phyloP scores from a whole-genome alignment of 1,284 basidiomycete species.

The Ustilago tritici region DNA sequence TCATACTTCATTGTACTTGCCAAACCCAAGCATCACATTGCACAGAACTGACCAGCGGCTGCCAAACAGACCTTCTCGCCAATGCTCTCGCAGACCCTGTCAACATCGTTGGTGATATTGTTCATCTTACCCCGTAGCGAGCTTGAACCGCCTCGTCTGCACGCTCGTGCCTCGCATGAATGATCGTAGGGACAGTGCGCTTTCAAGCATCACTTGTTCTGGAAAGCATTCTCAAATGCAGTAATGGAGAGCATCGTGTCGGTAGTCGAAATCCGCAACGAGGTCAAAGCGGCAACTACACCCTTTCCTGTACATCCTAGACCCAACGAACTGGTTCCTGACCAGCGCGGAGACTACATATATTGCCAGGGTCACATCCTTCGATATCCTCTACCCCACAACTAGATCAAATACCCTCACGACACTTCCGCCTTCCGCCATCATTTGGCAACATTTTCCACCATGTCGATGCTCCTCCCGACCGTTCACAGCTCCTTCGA shows the following conservation, averaged over 20 bases:
- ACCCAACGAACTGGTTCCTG: not conserved
- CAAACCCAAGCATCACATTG: slow-evolving; percentile 5
- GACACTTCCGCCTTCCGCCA: not conserved
- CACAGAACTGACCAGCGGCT: slow-evolving; percentile 11
- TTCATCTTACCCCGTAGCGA: not conserved
- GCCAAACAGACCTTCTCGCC: slow-evolving; percentile 1
- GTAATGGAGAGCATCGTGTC: not conserved
- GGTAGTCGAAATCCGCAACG: not conserved
- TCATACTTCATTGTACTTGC: not conserved
- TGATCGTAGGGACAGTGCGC: not conserved
- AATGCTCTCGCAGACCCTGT: not conserved
- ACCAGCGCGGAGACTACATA: slow-evolving; percentile 1
- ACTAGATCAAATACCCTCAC: not conserved
- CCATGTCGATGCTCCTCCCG: slow-evolving; percentile 34
- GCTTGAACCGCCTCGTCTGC: not conserved
- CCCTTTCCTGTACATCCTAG: not conserved
- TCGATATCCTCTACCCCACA: not conserved
- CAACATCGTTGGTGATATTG: not conserved
- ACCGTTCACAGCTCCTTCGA: slow-evolving; percentile 34
- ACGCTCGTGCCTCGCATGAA: not conserved
- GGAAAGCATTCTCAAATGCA: not conserved
- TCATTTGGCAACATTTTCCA: slow-evolving; percentile 1
- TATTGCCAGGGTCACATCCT: not conserved
- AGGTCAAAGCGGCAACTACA: slow-evolving; percentile 8
- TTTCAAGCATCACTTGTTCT: slow-evolving; percentile 3